Evolutionary conservation across 2,329 filamentous ascomycete genomes (phyloP), one percentile per base, ranked within the genome.

Genomic region (Tricladium varicosporioides): DNA sequence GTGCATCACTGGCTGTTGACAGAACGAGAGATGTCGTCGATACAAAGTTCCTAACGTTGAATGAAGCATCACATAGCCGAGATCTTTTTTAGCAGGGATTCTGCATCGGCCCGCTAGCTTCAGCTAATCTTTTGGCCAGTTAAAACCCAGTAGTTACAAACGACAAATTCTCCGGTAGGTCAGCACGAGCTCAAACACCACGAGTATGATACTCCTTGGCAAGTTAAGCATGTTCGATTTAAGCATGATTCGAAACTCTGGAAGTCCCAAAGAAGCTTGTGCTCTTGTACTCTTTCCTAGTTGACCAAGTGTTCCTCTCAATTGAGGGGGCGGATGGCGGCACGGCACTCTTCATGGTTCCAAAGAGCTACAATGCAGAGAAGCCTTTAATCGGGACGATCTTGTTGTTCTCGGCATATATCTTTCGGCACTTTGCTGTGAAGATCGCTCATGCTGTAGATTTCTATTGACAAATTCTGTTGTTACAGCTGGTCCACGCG

Each of bases 181-280:
- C 36, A 42, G 15, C 43, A 45, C 52, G 15, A 18, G 36, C 33
- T 40, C 48, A 60, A 54, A 61, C 59, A 22, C 13, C 5, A 7
- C 11, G 13, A 27, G 59, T 59, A 44, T 61, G 54, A 58, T 52
- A 47, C 53, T 13, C 53, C 42, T 48, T 54, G 56, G 59, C 53
- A 45, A 16, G 52, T 59, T 57, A 60, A 60, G 58, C 58, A 52
- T 60, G 31, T 31, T 53, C 44, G 4, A 31, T 46, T 54, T 57
- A 58, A 58, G 53, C 56, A 57, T 56, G 11, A 51, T 48, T 22
- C 18, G 22, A 45, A 58, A 51, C 32, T 11, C 15, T 16, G 33
- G 16, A 48, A 43, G 16, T 16, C 8, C 18, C 16, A 22, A 19
- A n/a, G 40, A 40, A 52, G 16, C 18, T 19, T 40, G 36, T 31